Base-by-base conservation (phyloP, 768 basidiomycete species). In the Chalciporus chontae region DNA sequence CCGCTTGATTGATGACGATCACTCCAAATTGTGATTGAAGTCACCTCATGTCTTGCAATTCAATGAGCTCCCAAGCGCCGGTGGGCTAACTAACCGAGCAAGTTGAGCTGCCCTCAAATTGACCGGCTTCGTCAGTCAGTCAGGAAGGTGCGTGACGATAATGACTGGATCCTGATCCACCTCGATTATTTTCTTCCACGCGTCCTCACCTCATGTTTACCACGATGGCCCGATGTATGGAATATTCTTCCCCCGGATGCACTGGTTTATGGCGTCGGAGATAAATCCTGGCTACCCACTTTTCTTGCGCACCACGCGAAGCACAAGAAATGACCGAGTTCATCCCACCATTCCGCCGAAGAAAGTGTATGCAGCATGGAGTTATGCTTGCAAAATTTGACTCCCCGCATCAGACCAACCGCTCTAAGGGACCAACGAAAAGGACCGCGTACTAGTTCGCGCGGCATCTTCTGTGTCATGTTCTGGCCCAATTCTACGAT, bases 171-270 rank as follows among this genome's bases (percentile, higher is more conserved):
- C 37, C 29, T 40, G 41, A 45, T 43, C 27, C 21, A 31, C 45
- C 54, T 51, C 32, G 29, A 64, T 52, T 53, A 42, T 42, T 46
- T n/a, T 21, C 9, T 49, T 52, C 27, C 43, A 46, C 53, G 40
- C 45, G 54, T 54, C 49, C 39, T 19, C 46, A 34, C 66, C 67
- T 68, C 65, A 55, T 68, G 66, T 64, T 57, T 41, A 56, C 64
- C 65, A 67, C 66, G 65, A 56, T 67, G 65, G 40, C 48, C 40
- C 40, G 56, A 56, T 65, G 42, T 54, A 51, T 49, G 34, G 34
- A 48, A 40, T 38, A 38, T 48, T 50, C 51, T 56, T 51, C 51
- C 53, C 49, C 42, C 65, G 58, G 65, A 58, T 54, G 60, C 55
- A 52, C 54, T 38, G 54, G 57, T 61, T 63, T 55, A 53, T 52